Conservation (phyloP, 306 rosid species). For the Acacia acuminata region DNA sequence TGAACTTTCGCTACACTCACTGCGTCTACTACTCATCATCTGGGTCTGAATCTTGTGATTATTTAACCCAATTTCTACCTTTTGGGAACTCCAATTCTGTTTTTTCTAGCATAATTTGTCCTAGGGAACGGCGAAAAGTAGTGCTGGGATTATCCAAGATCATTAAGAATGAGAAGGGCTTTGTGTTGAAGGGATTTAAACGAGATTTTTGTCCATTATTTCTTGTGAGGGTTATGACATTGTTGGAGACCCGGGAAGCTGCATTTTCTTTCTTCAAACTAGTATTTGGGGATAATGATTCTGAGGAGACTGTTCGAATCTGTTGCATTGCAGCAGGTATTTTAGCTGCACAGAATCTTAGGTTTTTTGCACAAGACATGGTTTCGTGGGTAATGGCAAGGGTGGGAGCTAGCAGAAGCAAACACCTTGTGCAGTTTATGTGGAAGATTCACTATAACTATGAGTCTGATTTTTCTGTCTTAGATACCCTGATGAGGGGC, state of each 20-base stretch:
- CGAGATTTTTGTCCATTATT: conserved; percentile 51
- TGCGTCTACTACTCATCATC: neutral
- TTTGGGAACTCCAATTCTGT: conserved; percentile 26
- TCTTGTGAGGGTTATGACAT: conserved; percentile 50
- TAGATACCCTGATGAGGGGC: conserved; percentile 61
- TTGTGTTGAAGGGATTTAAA: conserved; percentile 52
- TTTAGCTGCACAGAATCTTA: conserved; percentile 51
- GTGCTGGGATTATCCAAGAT: conserved; percentile 55
- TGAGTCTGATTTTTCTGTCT: conserved; percentile 68
- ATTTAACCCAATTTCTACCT: conserved; percentile 68
- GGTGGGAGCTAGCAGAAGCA: conserved; percentile 54
- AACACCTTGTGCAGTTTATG: conserved; percentile 53
- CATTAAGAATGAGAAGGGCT: conserved; percentile 45
- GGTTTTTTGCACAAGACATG: conserved; percentile 62
- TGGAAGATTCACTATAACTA: conserved; percentile 56
- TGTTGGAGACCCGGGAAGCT: conserved; percentile 43
- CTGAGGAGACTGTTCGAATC: conserved; percentile 38
- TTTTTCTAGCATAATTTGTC: conserved; percentile 40
- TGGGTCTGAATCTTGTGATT: conserved; percentile 30
- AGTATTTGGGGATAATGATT: conserved; percentile 46
- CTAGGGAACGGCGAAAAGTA: conserved; percentile 60
- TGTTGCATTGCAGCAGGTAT: conserved; percentile 61
- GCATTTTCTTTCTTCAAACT: conserved; percentile 75
- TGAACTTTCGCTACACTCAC: conserved; percentile 28
- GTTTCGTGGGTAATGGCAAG: conserved; percentile 56